A percentile compares a stretch with the other conserved stretches of the same genome.
These are phyloP conservation scores for Phytophthora agathidicida DNA, from an alignment of 352 stramenopile genomes.

Conservation along the genomic window DNA sequence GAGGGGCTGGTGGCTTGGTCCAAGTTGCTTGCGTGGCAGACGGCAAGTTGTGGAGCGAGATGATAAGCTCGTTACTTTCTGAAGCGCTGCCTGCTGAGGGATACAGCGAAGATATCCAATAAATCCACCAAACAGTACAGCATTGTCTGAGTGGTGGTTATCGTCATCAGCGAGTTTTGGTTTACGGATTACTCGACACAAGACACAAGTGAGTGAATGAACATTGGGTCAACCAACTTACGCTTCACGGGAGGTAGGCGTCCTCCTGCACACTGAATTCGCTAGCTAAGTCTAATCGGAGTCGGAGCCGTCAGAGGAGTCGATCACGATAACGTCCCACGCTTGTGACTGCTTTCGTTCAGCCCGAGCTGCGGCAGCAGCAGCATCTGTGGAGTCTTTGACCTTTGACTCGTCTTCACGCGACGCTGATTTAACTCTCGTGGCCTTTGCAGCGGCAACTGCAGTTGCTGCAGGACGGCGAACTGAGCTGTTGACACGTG, in stretches of 20 bases:
- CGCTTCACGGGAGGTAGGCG: conserved; percentile 3
- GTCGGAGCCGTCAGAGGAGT: conserved; percentile 60
- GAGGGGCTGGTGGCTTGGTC: no score
- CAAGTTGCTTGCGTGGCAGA: no score
- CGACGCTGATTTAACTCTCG: conserved; percentile 6
- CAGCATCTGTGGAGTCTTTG: not conserved
- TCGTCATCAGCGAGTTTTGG: no score
- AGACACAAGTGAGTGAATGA: no score
- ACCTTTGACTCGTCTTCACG: not conserved
- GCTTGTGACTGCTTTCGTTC: conserved; percentile 33
- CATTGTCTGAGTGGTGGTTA: no score
- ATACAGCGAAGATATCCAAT: no score
- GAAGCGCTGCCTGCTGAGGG: no score
- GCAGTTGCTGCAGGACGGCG: not conserved
- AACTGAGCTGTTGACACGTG: not conserved
- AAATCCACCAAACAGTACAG: no score
- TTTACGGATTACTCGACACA: no score
- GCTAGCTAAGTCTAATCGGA: conserved; percentile 28
- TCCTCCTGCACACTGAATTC: conserved; percentile 21
- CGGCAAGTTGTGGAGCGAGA: no score
- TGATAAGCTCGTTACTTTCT: no score
- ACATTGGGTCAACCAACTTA: conserved; percentile 13
- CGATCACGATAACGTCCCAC: conserved; percentile 86
- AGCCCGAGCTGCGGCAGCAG: conserved; percentile 18
- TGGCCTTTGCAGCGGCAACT: conserved; percentile 13